These are phyloP conservation scores for Collybiopsis luxurians DNA, from an alignment of 768 basidiomycete species.

Conservation along the genomic window DNA sequence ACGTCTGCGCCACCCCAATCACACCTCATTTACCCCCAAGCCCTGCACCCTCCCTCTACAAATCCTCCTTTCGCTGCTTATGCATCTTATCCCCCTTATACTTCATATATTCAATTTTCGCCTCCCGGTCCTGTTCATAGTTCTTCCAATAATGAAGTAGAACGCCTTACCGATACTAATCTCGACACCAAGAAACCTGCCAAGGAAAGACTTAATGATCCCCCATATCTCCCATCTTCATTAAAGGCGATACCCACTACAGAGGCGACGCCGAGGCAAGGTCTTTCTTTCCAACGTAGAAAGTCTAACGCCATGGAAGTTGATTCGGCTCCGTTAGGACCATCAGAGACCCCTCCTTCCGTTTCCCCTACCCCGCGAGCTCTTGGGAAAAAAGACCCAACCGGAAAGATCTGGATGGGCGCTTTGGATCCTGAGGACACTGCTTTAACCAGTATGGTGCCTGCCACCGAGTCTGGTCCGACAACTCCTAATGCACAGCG, in stretches of 20 bases:
- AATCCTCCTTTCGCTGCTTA: neutral
- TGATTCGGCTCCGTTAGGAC: neutral
- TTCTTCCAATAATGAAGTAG: neutral
- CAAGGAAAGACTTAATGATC: neutral
- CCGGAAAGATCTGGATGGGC: neutral
- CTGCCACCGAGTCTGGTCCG: neutral
- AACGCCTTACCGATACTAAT: neutral
- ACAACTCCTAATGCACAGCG: too few species aligned
- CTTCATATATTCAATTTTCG: neutral
- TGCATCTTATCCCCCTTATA: neutral
- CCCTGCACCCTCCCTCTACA: neutral
- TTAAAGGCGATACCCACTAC: neutral
- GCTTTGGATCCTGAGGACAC: too few species aligned
- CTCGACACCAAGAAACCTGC: neutral
- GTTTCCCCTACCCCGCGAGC: neutral
- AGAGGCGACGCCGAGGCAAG: neutral
- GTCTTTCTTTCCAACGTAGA: neutral
- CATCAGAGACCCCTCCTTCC: neutral
- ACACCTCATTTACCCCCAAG: neutral
- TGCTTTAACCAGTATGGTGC: neutral
- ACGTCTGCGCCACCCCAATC: constrained; percentile 51
- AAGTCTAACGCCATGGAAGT: neutral
- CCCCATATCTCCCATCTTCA: neutral
- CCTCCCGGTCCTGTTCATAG: neutral
- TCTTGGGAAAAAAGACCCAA: neutral